phyloP scores from a whole-genome alignment of 352 stramenopile species.

The Phytophthora quininea region DNA sequence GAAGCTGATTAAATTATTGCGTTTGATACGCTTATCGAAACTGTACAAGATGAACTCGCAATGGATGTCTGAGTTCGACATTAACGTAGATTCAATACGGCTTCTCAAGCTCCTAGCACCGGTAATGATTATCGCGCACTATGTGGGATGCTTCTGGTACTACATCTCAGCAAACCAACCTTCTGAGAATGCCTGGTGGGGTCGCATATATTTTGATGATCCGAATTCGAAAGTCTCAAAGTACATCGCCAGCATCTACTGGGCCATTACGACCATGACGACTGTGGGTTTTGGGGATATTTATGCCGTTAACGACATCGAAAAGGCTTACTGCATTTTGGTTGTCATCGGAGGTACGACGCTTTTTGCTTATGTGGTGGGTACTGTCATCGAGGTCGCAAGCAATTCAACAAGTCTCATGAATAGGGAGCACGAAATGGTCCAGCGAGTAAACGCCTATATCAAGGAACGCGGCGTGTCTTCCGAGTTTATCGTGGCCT shows the following conservation, averaged over 20 bases:
- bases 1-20: constrained; percentile 79
- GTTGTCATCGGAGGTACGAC: constrained; percentile 86
- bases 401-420: constrained; percentile 81
- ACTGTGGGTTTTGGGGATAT: constrained; percentile 90
- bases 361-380: constrained; percentile 82
- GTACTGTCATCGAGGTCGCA: constrained; percentile 81
- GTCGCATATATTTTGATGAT: constrained; percentile 59
- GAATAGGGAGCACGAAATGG: constrained; percentile 77
- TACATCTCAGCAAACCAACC: constrained; percentile 67
- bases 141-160: constrained; percentile 85
- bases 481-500: constrained; percentile 70
- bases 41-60: constrained; percentile 83
- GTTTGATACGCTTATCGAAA: constrained; percentile 77
- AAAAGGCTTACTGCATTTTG: constrained; percentile 82
- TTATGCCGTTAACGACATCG: constrained; percentile 66
- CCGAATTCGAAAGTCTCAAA: constrained; percentile 56
- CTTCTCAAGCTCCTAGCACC: constrained; percentile 77
- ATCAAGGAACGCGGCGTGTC: constrained; percentile 81
- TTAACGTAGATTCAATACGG: constrained; percentile 75
- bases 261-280: constrained; percentile 86
- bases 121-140: constrained; percentile 77
- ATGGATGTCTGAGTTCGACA: constrained; percentile 74
- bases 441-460: constrained; percentile 74
- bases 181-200: constrained; percentile 59
- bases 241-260: constrained; percentile 88